These are phyloP conservation scores for Hypoxylon lienhwacheense DNA, from an alignment of 495 filamentous ascomycete species.

Conservation along the genomic window DNA sequence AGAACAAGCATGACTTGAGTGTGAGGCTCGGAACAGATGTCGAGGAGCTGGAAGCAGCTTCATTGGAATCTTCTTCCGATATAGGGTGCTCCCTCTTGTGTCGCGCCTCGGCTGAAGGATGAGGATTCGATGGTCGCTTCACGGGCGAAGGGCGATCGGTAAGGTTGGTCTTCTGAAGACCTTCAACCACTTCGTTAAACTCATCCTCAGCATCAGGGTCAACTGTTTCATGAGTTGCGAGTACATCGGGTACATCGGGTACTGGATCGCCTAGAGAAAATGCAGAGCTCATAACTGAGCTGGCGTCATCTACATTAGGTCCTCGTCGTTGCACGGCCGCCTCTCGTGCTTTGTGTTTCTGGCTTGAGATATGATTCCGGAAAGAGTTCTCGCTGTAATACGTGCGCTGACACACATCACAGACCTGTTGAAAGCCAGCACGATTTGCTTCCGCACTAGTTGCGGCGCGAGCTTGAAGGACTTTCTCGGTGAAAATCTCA, in stretches of 20 bases:
- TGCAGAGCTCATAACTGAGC: slow-evolving; percentile 86
- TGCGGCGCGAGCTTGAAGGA: slow-evolving; percentile 84
- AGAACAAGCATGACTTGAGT: slow-evolving; percentile 82
- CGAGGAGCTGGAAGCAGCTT: slow-evolving; percentile 40
- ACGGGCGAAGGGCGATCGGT: slow-evolving; percentile 59
- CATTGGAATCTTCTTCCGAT: slow-evolving; percentile 39
- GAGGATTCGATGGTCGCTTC: slow-evolving; percentile 59
- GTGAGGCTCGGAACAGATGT: slow-evolving; percentile 44
- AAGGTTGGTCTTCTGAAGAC: slow-evolving; percentile 72
- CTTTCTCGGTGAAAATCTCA: slow-evolving; percentile 94
- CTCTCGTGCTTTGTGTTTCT: slow-evolving; percentile 80
- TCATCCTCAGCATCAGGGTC: slow-evolving; percentile 71
- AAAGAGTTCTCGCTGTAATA: slow-evolving; percentile 97
- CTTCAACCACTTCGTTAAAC: slow-evolving; percentile 76
- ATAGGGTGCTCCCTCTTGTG: slow-evolving; percentile 44
- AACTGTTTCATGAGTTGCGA: slow-evolving; percentile 49
- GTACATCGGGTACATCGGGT: too few relatives aligned
- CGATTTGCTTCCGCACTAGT: slow-evolving; percentile 82
- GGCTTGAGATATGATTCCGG: slow-evolving; percentile 86
- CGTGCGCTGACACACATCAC: slow-evolving; percentile 81
- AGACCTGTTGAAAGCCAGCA: slow-evolving; percentile 84
- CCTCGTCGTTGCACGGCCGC: slow-evolving; percentile 39
- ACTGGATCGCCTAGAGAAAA: slow-evolving; percentile 87
- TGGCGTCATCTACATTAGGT: slow-evolving; percentile 64
- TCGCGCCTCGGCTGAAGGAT: slow-evolving; percentile 53